phyloP scores from a whole-genome alignment of 768 basidiomycete genomes.

The Cubamyces sp. region DNA sequence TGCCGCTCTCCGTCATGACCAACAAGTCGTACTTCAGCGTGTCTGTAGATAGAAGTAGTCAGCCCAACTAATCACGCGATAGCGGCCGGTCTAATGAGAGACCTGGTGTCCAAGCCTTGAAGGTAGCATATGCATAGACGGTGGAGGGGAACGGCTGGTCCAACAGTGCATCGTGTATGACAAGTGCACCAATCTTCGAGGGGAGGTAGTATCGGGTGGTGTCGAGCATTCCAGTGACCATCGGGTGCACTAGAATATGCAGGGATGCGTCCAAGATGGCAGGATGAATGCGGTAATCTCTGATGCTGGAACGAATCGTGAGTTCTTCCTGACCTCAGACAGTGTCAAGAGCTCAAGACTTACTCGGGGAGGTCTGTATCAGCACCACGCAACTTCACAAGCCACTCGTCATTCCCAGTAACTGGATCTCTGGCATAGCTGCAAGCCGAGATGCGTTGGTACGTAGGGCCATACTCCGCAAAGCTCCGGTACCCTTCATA shows the following conservation, averaged over 20 bases:
- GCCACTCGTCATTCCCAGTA: not conserved
- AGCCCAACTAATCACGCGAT: not conserved
- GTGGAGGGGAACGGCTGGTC: slow-evolving; percentile 18
- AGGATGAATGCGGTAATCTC: slow-evolving; percentile 40
- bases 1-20: slow-evolving; percentile 34
- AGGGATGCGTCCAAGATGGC: slow-evolving; percentile 43
- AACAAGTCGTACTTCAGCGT: slow-evolving; percentile 34
- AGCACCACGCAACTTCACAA: slow-evolving; percentile 20
- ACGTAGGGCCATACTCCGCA: slow-evolving; percentile 39
- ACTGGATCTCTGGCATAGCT: not conserved
- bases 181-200: slow-evolving; percentile 26
- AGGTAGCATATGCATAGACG: slow-evolving; percentile 32
- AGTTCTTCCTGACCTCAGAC: not conserved
- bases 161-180: slow-evolving; percentile 25
- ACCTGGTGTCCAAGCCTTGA: slow-evolving; percentile 38
- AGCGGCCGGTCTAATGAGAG: not conserved
- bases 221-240: slow-evolving; percentile 37
- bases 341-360: not conserved
- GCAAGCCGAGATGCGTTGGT: slow-evolving; percentile 34
- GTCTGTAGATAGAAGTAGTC: slow-evolving; percentile 15
- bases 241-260: slow-evolving; percentile 38
- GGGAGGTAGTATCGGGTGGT: slow-evolving; percentile 39
- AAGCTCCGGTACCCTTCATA: slow-evolving; percentile 32
- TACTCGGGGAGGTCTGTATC: slow-evolving; percentile 25
- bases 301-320: slow-evolving; percentile 17